A percentile compares a stretch with the other conserved stretches of the same genome.
These are phyloP conservation scores for Hondaea fermentalgiana DNA, from an alignment of 108 stramenopile species.

Conservation along the genomic window DNA sequence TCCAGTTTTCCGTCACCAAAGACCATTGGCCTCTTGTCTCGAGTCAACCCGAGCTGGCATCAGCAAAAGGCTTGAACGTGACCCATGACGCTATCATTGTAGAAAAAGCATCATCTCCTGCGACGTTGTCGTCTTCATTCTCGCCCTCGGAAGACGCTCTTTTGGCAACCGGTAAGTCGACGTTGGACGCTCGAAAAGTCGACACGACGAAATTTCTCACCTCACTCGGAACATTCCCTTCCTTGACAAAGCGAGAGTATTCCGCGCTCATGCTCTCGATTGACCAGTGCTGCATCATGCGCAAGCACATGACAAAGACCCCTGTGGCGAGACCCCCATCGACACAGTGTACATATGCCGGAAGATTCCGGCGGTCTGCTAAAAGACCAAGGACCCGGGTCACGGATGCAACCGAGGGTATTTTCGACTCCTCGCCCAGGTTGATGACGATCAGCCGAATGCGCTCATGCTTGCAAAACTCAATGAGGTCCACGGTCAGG, in stretches of 20 bases:
- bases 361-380: background rate
- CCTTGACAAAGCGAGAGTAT: background rate
- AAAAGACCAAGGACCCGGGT: background rate
- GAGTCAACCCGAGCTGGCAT: too few relatives aligned
- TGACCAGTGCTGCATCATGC: slow-evolving; percentile 2
- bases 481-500: background rate
- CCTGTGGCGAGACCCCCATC: background rate
- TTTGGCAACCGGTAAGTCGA: background rate
- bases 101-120: too few relatives aligned
- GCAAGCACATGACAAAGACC: background rate
- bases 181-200: background rate
- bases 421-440: background rate
- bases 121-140: too few relatives aligned
- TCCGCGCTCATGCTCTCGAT: background rate
- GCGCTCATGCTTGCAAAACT: slow-evolving; percentile 11
- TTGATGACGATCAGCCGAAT: background rate
- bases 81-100: too few relatives aligned
- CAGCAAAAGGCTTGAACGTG: too few relatives aligned
- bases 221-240: background rate
- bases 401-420: background rate
- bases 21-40: too few relatives aligned
- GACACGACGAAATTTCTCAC: background rate
- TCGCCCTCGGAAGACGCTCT: background rate
- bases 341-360: background rate
- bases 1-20: too few relatives aligned